Evolutionary conservation across 352 stramenopile genomes (phyloP).

Genomic region (Globisporangium carolinianum): DNA sequence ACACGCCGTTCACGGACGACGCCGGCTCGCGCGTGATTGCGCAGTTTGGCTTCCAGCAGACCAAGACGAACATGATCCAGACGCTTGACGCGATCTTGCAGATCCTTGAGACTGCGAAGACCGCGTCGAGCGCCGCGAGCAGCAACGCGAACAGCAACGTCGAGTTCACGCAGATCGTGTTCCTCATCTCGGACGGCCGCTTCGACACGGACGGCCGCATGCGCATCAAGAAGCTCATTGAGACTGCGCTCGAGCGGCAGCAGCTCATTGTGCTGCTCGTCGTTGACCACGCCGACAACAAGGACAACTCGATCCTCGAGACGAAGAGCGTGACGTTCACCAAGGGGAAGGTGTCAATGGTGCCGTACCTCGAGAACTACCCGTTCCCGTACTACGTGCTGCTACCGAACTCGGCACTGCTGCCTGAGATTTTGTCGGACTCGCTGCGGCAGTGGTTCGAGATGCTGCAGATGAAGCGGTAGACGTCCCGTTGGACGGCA

Average conservation of each 20-base stretch:
- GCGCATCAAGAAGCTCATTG: constrained; percentile 92
- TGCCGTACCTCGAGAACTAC: constrained; percentile 99
- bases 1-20: constrained; percentile 96
- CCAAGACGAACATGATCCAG: constrained; percentile 95
- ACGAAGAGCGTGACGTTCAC: constrained; percentile 97
- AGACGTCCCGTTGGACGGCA: not conserved
- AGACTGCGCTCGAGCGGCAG: constrained; percentile 96
- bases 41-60: constrained; percentile 96
- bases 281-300: constrained; percentile 81
- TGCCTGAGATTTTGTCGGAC: constrained; percentile 99
- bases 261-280: constrained; percentile 98
- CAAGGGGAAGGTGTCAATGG: constrained; percentile 95
- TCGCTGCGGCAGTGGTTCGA: constrained; percentile 99
- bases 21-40: constrained; percentile 90
- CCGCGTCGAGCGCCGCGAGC: constrained; percentile 33
- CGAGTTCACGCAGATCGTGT: constrained; percentile 96
- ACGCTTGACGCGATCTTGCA: constrained; percentile 92
- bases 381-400: constrained; percentile 99
- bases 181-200: constrained; percentile 98
- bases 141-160: constrained; percentile 38
- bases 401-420: constrained; percentile 90
- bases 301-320: constrained; percentile 94
- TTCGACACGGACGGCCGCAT: constrained; percentile 96
- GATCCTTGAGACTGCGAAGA: constrained; percentile 84
- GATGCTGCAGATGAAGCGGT: constrained; percentile 86